Evolutionary conservation across 805 yeast species (phyloP).

Genomic region (Helenozyma rhizophorensis): DNA sequence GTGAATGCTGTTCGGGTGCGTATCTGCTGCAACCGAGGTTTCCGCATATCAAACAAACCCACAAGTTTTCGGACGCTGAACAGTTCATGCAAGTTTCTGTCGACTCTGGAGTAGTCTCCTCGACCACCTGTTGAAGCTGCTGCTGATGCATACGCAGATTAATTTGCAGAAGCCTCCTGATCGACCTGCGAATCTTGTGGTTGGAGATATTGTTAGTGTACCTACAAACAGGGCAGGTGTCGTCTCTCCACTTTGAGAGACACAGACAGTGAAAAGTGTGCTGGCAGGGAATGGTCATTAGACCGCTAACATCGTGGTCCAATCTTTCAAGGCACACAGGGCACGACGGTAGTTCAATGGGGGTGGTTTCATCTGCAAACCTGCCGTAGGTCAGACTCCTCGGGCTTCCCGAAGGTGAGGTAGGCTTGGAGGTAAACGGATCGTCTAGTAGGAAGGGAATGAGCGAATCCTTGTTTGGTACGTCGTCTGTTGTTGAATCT

Average conservation of each 20-base stretch:
- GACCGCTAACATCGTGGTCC: conserved; percentile 77
- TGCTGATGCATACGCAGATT: conserved; percentile 17
- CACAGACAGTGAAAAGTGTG: conserved; percentile 92
- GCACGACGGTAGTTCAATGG: conserved; percentile 78
- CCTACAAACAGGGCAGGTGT: conserved; percentile 87
- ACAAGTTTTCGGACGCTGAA: conserved; percentile 54
- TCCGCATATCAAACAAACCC: conserved; percentile 91
- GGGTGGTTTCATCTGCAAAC: conserved; percentile 17
- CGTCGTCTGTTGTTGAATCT: conserved; percentile 12
- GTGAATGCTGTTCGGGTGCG: conserved; percentile 74
- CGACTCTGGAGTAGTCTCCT: conserved; percentile 15
- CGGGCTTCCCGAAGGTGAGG: conserved; percentile 2
- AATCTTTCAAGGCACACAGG: conserved; percentile 89
- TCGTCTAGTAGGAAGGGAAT: conserved; percentile 70
- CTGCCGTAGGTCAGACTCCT: not conserved
- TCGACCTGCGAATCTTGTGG: conserved; percentile 28
- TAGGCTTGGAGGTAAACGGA: conserved; percentile 52
- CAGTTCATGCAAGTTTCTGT: conserved; percentile 51
- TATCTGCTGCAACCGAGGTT: conserved; percentile 90
- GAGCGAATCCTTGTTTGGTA: conserved; percentile 16
- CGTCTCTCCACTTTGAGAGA: conserved; percentile 83
- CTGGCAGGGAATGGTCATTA: conserved; percentile 85
- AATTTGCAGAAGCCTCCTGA: conserved; percentile 30
- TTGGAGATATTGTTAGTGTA: conserved; percentile 53
- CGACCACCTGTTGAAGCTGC: conserved; percentile 5